A percentile compares a stretch with the other conserved stretches of the same genome.
phyloP scores from a whole-genome alignment of 2,329 filamentous ascomycete species.

The Diplocarpon mali region DNA sequence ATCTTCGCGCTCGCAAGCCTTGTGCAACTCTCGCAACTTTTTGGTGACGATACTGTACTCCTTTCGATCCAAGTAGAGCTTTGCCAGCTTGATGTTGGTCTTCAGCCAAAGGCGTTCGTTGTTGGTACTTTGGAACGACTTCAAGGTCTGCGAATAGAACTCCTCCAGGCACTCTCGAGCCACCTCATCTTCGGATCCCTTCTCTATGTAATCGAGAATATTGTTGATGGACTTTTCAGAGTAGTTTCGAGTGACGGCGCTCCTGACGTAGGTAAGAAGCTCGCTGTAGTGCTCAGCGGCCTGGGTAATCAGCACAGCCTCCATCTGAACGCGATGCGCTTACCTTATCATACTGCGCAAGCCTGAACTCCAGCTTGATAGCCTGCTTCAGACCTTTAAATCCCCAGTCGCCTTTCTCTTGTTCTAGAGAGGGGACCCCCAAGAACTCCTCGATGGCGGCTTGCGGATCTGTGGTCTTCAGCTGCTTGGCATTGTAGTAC shows the following conservation, averaged over 20 bases:
- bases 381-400: slow-evolving; percentile 98
- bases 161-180: slow-evolving; percentile 79
- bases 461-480: slow-evolving; percentile 76
- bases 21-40: slow-evolving; percentile 82
- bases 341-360: slow-evolving; percentile 79
- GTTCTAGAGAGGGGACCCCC: slow-evolving; percentile 71
- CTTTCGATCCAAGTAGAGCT: slow-evolving; percentile 82
- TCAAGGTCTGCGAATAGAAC: slow-evolving; percentile 87
- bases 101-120: slow-evolving; percentile 96
- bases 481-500: slow-evolving; percentile 98
- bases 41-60: slow-evolving; percentile 71
- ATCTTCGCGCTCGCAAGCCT: slow-evolving; percentile 76
- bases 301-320: slow-evolving; percentile 33
- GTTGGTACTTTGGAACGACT: slow-evolving; percentile 94
- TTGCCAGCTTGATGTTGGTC: slow-evolving; percentile 93
- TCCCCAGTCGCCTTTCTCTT: slow-evolving; percentile 94
- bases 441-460: slow-evolving; percentile 88
- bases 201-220: slow-evolving; percentile 96
- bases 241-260: slow-evolving; percentile 92
- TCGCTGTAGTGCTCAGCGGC: slow-evolving; percentile 88
- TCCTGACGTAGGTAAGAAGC: slow-evolving; percentile 94
- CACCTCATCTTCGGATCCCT: slow-evolving; percentile 61
- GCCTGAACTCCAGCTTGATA: slow-evolving; percentile 91
- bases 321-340: neutral
- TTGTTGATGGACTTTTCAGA: slow-evolving; percentile 99